Evolutionary conservation across 192 early-diverging fungal genomes (phyloP), one percentile per base, ranked within the genome.

Genomic region (Backusella parvicylindrica): DNA sequence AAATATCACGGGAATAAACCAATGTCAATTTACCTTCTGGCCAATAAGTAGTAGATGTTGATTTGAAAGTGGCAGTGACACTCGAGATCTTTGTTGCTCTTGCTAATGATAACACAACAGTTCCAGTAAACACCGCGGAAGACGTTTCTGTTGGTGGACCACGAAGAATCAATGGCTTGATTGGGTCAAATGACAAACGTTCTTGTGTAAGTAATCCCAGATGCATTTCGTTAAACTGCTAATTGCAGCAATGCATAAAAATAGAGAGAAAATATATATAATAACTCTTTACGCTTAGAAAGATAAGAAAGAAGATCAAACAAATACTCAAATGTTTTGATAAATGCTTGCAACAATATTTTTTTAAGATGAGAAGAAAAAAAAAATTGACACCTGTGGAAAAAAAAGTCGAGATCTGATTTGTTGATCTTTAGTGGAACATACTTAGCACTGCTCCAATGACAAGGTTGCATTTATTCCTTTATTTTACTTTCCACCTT

Each of bases 81-180:
- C 26, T 68, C 6, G 56, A 40, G 2, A 78, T 49, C 28, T 78
- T 78, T 40, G 36, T 40, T 21, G 76, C 26, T 49, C 73, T 78
- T 6, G 70, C 21, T 28, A 78, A 47, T 13, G 76, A 60, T 1
- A 78, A 31, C 12, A 66, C 49, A 33, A 78, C 49, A 68, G 64
- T 53, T 6, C 71, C 53, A 6, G 60, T 69, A 36, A 78, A 73
- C 1, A 78, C 70, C 6, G 71, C 36, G 2, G 76, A 73, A 12
- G 76, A 64, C 37, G 66, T 50, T 31, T 73, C 76, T 6, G 64
- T 38, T 15, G 76, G 76, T n/a, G 71, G 40, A 33, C 76, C 76
- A 32, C 76, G 70, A 31, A 78, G 43, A 49, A 78, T 67, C 28
- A 78, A 35, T 36, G 76, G 76, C 30, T 78, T 78, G 23, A 78